These are phyloP conservation scores for Pisolithus microcarpus DNA, from an alignment of 768 basidiomycete genomes.

Conservation along the genomic window DNA sequence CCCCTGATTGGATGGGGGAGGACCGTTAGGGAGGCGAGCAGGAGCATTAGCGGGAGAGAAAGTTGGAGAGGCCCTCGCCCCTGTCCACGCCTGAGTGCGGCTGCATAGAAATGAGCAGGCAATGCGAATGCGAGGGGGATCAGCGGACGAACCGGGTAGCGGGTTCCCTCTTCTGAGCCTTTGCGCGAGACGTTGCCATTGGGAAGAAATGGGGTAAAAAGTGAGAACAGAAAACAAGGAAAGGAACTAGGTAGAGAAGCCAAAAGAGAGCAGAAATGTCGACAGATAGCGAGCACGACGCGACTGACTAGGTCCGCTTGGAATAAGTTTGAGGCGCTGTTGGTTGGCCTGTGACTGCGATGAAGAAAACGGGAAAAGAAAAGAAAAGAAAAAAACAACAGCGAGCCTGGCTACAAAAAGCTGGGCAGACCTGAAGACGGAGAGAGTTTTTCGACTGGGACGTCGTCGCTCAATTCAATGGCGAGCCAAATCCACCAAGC, in stretches of 20 bases:
- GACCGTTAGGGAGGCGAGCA: slow-evolving; percentile 38
- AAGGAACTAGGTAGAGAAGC: slow-evolving; percentile 13
- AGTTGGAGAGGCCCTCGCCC: slow-evolving; percentile 61
- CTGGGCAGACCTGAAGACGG: slow-evolving; percentile 17
- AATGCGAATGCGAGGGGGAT: slow-evolving; percentile 7
- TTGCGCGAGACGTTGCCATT: slow-evolving; percentile 63
- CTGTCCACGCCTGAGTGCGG: slow-evolving; percentile 50
- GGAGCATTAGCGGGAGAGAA: slow-evolving; percentile 47
- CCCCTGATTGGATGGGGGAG: slow-evolving; percentile 28
- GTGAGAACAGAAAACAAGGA: slow-evolving; percentile 25
- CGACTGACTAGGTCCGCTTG: slow-evolving; percentile 21
- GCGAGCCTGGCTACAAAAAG: slow-evolving; percentile 15
- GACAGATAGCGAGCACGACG: slow-evolving; percentile 30
- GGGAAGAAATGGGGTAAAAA: slow-evolving; percentile 10
- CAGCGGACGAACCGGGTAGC: slow-evolving; percentile 39
- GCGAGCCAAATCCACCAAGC: slow-evolving; percentile 21
- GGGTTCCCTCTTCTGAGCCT: slow-evolving; percentile 58
- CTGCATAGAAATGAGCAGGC: slow-evolving; percentile 18
- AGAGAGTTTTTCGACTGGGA: slow-evolving; percentile 15
- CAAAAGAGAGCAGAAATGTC: slow-evolving; percentile 28
- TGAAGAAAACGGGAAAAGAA: too few relatives aligned
- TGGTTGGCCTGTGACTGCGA: slow-evolving; percentile 13
- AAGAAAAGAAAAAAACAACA: slow-evolving; percentile 9
- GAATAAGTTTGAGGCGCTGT: slow-evolving; percentile 12
- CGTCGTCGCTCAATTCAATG: slow-evolving; percentile 14